Evolutionary conservation across 1,284 basidiomycete genomes (phyloP), one percentile per base, ranked within the genome.

Genomic region (Boletus semigastroideus): DNA sequence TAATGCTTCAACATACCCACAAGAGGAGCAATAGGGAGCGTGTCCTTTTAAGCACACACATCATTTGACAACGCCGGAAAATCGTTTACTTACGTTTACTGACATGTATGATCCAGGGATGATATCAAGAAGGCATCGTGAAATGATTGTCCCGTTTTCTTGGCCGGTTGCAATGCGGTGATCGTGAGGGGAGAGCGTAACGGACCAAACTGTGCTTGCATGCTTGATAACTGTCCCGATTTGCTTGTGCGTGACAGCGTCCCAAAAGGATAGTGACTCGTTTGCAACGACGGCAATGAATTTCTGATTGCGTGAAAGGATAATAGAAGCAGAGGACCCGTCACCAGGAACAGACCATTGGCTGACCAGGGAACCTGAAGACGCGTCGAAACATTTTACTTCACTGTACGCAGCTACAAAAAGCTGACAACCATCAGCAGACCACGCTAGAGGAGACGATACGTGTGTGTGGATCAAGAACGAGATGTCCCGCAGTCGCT

Each of bases 191-290:
- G 43, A 46, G 30, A 57, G 40, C 0, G 25, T 25, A 11, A 55
- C 25, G 2, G n/a, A 22, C 30, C 16, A 22, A 34, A 56, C 5
- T 9, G 1, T 0, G 13, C 30, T 33, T 17, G 28, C 12, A 3
- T 37, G 34, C 14, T 37, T 11, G 14, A 49, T 28, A 14, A 20
- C 33, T 14, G 9, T n/a, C 12, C 48, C 40, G 3, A 49, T 28
- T 43, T 37, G 39, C n/a, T 27, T 2, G 6, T 37, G 4, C 0
- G 47, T 49, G 7, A 43, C 33, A 8, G 20, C 14, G 51, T 51
- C 47, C 51, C 51, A 49, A 25, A 49, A 49, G 8, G 51, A 49
- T 12, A 53, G 17, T 1, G 46, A 39, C 4, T 30, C 6, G 31
- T 9, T 5, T 9, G 41, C 20, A 1, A 10, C 16, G 6, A 38